phyloP scores from a whole-genome alignment of 2,329 filamentous ascomycete genomes.

The Arthroderma uncinatum region DNA sequence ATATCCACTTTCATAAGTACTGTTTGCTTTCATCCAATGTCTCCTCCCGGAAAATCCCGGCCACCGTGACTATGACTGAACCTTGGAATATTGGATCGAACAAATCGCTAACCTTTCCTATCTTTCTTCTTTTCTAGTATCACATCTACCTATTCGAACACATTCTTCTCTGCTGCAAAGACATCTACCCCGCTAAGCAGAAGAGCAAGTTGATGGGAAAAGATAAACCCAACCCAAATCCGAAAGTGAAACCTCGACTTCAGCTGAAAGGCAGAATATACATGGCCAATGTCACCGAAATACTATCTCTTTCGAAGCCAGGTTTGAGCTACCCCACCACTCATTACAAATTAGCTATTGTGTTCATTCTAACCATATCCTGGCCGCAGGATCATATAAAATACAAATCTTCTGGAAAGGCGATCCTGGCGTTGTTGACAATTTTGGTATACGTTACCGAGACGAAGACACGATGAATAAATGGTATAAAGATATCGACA shows the following conservation, averaged over 20 bases:
- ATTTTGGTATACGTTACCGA: slow-evolving; percentile 85
- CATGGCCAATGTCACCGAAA: slow-evolving; percentile 96
- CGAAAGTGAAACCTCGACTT: slow-evolving; percentile 62
- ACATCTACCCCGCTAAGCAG: slow-evolving; percentile 72
- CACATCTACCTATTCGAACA: slow-evolving; percentile 95
- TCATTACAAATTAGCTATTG: not conserved
- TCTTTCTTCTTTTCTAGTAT: slow-evolving; percentile 49
- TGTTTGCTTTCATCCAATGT: slow-evolving; percentile 4
- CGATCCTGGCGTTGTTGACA: slow-evolving; percentile 76
- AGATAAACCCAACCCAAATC: slow-evolving; percentile 59
- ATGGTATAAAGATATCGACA: slow-evolving; percentile 72
- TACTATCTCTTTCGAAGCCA: slow-evolving; percentile 76
- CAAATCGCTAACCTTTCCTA: not conserved
- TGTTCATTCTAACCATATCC: not conserved
- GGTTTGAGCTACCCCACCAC: slow-evolving; percentile 45
- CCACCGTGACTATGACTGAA: not conserved
- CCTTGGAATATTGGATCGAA: not conserved
- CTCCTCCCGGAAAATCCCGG: not conserved
- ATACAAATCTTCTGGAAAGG: slow-evolving; percentile 99
- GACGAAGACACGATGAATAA: slow-evolving; percentile 90
- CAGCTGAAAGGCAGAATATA: slow-evolving; percentile 96
- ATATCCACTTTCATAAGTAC: not conserved
- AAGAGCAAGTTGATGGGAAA: slow-evolving; percentile 56
- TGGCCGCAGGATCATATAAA: slow-evolving; percentile 68
- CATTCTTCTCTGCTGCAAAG: slow-evolving; percentile 94